A percentile compares a stretch with the other conserved stretches of the same genome.
phyloP scores from a whole-genome alignment of 768 basidiomycete genomes.

The Phaffia tasmanica region DNA sequence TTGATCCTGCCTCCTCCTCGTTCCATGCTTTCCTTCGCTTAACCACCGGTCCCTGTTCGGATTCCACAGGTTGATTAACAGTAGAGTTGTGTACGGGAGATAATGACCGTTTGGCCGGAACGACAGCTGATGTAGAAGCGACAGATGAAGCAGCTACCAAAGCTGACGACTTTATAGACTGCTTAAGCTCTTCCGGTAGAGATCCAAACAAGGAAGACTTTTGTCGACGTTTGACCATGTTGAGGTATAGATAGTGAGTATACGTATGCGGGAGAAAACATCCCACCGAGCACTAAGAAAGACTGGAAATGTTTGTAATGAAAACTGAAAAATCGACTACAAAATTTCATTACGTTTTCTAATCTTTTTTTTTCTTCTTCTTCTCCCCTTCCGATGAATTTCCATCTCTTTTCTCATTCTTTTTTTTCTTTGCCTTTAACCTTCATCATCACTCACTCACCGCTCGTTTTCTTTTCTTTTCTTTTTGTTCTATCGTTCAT shows the following conservation, averaged over 20 bases:
- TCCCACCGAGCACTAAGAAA: too few relatives aligned
- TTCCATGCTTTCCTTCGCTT: constrained; percentile 20
- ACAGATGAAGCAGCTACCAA: constrained; percentile 11
- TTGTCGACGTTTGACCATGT: constrained; percentile 5
- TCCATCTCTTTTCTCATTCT: too few relatives aligned
- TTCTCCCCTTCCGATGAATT: too few relatives aligned
- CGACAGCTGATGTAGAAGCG: neutral
- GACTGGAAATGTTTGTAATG: too few relatives aligned
- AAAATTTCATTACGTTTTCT: too few relatives aligned
- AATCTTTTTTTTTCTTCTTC: too few relatives aligned
- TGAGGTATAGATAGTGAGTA: neutral
- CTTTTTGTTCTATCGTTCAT: too few relatives aligned
- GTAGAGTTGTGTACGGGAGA: neutral
- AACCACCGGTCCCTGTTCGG: constrained; percentile 13
- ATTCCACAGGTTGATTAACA: neutral
- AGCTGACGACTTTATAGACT: constrained; percentile 24
- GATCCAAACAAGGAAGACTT: neutral
- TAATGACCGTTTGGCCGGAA: neutral
- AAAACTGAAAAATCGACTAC: too few relatives aligned
- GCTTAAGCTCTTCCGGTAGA: neutral
- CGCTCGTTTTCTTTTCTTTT: too few relatives aligned
- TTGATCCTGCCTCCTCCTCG: constrained; percentile 7
- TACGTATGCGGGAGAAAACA: too few relatives aligned
- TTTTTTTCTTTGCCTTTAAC: too few relatives aligned
- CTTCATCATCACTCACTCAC: too few relatives aligned